Evolutionary conservation across 1,139 yeast species (phyloP).

Genomic region (Williopsis jadinii): DNA sequence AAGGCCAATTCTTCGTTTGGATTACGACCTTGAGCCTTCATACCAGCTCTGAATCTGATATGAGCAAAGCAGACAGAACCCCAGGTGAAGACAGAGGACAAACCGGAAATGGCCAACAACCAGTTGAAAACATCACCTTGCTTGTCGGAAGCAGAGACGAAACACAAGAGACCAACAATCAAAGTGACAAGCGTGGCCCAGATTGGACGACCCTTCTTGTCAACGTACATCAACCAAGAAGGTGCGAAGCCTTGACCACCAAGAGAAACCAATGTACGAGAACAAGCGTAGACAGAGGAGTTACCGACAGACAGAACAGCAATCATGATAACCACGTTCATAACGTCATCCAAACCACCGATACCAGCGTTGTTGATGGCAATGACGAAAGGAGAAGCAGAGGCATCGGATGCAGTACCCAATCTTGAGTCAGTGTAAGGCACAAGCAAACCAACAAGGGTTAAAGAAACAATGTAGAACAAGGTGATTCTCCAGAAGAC

Average conservation of each 20-base stretch:
- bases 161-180: slow-evolving; percentile 41
- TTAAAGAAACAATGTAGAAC: slow-evolving; percentile 55
- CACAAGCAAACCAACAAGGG: slow-evolving; percentile 60
- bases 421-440: slow-evolving; percentile 48
- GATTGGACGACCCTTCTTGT: slow-evolving; percentile 56
- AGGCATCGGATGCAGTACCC: slow-evolving; percentile 44
- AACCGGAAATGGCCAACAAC: slow-evolving; percentile 83
- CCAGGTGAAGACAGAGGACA: slow-evolving; percentile 86
- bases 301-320: slow-evolving; percentile 70
- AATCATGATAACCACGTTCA: slow-evolving; percentile 67
- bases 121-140: slow-evolving; percentile 71
- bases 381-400: slow-evolving; percentile 70
- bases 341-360: slow-evolving; percentile 53
- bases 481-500: slow-evolving; percentile 68
- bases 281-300: slow-evolving; percentile 59
- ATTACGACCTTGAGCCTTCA: slow-evolving; percentile 49
- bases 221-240: slow-evolving; percentile 42
- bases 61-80: slow-evolving; percentile 71
- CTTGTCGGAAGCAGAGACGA: slow-evolving; percentile 50
- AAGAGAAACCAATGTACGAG: slow-evolving; percentile 55
- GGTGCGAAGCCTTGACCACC: slow-evolving; percentile 61
- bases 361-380: slow-evolving; percentile 61
- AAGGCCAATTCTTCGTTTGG: slow-evolving; percentile 55
- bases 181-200: slow-evolving; percentile 39
- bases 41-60: slow-evolving; percentile 72